Evolutionary conservation across 108 stramenopile species (phyloP), one percentile per base, ranked within the genome.

Genomic region (Craspedostauros australis): DNA sequence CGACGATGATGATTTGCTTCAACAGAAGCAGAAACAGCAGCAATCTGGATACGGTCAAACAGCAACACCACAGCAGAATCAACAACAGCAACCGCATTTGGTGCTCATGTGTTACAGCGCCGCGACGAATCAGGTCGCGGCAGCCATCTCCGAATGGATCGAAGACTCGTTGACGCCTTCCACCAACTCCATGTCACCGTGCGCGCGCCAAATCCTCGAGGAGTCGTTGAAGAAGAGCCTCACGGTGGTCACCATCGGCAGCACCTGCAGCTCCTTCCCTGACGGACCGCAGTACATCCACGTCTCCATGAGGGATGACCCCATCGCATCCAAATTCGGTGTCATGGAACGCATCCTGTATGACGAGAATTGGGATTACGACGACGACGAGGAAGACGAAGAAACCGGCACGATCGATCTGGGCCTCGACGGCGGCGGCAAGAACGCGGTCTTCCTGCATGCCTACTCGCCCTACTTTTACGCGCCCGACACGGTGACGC

Each of bases 221-320:
- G 26, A 15, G 20, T 27, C 62, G 12, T 28, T 67, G 12, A 32
- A 62, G 15, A 34, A 67, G 26, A 54, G 53, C 18, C 0, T 67
- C 3, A 67, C 66, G 0, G 66, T 67, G 11, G 66, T 67, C 30
- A 67, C 66, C n/a, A 54, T 67, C 14, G 49, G 49, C 15, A 38
- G 48, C 23, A 8, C 33, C n/a, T 55, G 24, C 14, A 30, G 31
- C 24, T 19, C 26, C 14, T 53, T 61, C 9, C 46, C 34, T 23
- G 44, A 59, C 19, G 66, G 66, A 22, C 66, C 66, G 22, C 60
- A 60, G 16, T 67, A 67, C 34, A 55, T 67, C 12, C 66, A 67
- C 46, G 60, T 67, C 8, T 62, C 60, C 31, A 67, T 67, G 66
- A 39, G 41, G 18, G 66, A 67, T 36, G 66, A 67, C 46, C 41